A percentile compares a stretch with the other conserved stretches of the same genome.
phyloP scores from a whole-genome alignment of 1,284 basidiomycete genomes.

The Irpex sp. region DNA sequence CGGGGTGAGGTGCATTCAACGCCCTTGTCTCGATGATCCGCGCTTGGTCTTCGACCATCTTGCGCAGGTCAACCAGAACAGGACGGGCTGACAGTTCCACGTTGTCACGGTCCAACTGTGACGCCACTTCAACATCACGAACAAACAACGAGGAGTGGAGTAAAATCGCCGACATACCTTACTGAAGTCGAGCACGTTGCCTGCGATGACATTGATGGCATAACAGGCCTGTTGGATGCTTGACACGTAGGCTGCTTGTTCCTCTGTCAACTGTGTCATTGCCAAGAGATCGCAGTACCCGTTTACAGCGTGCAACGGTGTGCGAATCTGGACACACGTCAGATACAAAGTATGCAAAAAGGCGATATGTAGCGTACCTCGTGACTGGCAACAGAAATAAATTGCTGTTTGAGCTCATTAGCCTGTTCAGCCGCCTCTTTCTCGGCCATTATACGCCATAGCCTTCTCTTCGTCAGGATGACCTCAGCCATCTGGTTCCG shows the following conservation, averaged over 20 bases:
- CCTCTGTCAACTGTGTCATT: conserved; percentile 24
- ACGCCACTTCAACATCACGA: not conserved
- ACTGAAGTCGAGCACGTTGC: conserved; percentile 30
- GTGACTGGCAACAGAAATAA: conserved; percentile 30
- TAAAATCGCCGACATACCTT: conserved; percentile 18
- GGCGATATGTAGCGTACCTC: conserved; percentile 17
- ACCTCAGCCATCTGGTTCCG: conserved; percentile 30
- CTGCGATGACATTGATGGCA: conserved; percentile 30
- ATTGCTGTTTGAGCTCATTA: conserved; percentile 30
- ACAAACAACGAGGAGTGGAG: not conserved
- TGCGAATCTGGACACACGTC: conserved; percentile 21
- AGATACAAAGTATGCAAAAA: not conserved
- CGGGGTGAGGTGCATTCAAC: conserved; percentile 17
- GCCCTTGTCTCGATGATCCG: conserved; percentile 24
- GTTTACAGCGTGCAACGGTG: conserved; percentile 30
- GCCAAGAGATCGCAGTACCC: conserved; percentile 29
- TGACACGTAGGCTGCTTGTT: conserved; percentile 26
- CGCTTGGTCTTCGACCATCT: conserved; percentile 27
- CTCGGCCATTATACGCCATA: conserved; percentile 31
- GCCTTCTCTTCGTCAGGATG: conserved; percentile 25
- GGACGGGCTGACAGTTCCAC: conserved; percentile 27
- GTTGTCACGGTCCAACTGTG: conserved; percentile 27
- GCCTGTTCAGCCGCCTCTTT: conserved; percentile 31
- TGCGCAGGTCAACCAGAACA: conserved; percentile 25
- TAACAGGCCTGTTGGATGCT: conserved; percentile 31